Conservation (phyloP, 352 stramenopile species). For the Phytophthora cactorum region DNA sequence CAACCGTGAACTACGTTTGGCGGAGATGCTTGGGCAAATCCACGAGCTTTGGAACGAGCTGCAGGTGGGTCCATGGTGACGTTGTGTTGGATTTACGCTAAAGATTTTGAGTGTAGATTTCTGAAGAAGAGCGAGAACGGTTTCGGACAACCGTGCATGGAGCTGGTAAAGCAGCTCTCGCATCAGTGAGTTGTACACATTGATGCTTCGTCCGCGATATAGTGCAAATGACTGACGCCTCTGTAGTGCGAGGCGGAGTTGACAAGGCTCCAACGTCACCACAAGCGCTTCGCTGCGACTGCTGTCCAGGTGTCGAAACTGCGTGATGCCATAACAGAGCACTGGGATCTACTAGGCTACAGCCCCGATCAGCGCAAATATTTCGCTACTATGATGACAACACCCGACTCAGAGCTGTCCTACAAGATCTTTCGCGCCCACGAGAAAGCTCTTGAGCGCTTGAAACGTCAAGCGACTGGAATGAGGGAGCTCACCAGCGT, state of each 20-base stretch:
- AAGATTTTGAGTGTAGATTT: slow-evolving; percentile 24
- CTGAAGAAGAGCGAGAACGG: slow-evolving; percentile 32
- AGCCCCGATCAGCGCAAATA: slow-evolving; percentile 24
- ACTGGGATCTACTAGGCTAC: slow-evolving; percentile 37
- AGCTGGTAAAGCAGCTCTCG: slow-evolving; percentile 31
- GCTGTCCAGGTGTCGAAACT: slow-evolving; percentile 28
- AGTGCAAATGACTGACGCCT: background rate
- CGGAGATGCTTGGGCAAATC: slow-evolving; percentile 43
- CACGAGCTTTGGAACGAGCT: slow-evolving; percentile 41
- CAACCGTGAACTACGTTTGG: slow-evolving; percentile 28
- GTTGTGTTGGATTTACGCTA: background rate
- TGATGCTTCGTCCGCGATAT: background rate
- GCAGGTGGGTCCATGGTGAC: slow-evolving; percentile 13
- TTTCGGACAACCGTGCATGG: slow-evolving; percentile 36
- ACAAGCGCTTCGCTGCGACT: slow-evolving; percentile 33
- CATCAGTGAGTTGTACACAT: slow-evolving; percentile 23
- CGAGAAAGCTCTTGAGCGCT: slow-evolving; percentile 35
- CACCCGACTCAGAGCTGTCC: slow-evolving; percentile 26
- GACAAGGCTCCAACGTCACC: slow-evolving; percentile 31
- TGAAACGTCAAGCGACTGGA: slow-evolving; percentile 32
- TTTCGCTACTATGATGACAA: slow-evolving; percentile 37
- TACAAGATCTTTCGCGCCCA: slow-evolving; percentile 38
- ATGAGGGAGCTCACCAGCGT: slow-evolving; percentile 32
- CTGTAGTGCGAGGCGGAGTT: slow-evolving; percentile 37
- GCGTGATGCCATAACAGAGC: slow-evolving; percentile 27